Base-by-base conservation (phyloP, 192 early-diverging fungal genomes). In the Entomortierella parvispora region DNA sequence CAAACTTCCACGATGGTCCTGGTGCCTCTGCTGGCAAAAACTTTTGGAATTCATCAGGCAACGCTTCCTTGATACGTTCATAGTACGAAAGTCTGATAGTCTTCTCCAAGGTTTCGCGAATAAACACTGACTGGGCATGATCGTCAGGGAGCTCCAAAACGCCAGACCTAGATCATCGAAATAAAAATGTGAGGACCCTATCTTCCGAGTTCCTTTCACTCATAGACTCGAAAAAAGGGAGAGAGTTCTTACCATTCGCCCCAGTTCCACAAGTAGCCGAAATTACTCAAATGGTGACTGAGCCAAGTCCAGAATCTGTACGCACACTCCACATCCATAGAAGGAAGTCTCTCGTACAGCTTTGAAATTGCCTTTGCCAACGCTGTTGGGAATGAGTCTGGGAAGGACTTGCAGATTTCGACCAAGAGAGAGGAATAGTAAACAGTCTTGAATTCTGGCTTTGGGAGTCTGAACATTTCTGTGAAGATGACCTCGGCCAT, bases 201-300 rank as follows among this genome's bases (percentile, higher is more conserved):
- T 10, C 26, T 2, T n/a, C 18, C 45, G 55, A 58, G 4, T 15
- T 50, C n/a, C 17, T 44, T n/a, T n/a, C n/a, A n/a, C n/a, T n/a
- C n/a, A n/a, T n/a, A n/a, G n/a, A n/a, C n/a, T n/a, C n/a, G n/a
- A n/a, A n/a, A n/a, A n/a, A n/a, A n/a, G n/a, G n/a, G n/a, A n/a
- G n/a, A n/a, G n/a, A n/a, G n/a, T n/a, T n/a, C n/a, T 69, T 83
- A 83, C 97, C 96, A 99, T 60, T 86, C 90, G 26, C 69, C 58
- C 96, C 96, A 97, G 66, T 92, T 89, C 95, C 95, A 97, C 28
- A 87, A 83, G 80, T 90, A 96, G 14, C 85, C 90, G 87, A 97
- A 96, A 81, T 98, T 98, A 76, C 94, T 96, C 51, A 99, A 80
- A 80, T 97, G 96, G 57, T 93, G 89, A 0, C 92, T 87, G 82